Evolutionary conservation across 305 asterid species (phyloP).

Genomic region (Fraxinus dipetala): DNA sequence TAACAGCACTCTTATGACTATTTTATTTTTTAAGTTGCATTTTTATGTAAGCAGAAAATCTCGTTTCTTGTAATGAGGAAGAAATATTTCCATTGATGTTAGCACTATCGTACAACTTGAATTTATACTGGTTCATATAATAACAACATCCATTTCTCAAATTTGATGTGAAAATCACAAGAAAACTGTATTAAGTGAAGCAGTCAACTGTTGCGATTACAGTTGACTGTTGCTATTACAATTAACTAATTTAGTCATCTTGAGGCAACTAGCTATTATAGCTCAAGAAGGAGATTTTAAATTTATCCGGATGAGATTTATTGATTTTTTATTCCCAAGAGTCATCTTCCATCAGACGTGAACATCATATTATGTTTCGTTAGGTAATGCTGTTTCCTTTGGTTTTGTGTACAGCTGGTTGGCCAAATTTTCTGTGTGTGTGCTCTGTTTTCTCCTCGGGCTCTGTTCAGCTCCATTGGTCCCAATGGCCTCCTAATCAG

Average conservation of each 20-base stretch:
- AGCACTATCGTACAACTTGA: slow-evolving; percentile 1
- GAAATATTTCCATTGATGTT: neutral
- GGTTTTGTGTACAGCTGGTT: slow-evolving; percentile 71
- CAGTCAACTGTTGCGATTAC: neutral
- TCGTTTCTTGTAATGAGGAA: slow-evolving; percentile 5
- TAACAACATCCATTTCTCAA: neutral
- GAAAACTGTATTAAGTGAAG: neutral
- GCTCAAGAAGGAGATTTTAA: neutral
- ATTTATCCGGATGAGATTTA: neutral
- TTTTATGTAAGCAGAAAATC: neutral
- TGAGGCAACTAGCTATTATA: neutral
- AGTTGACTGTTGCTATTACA: neutral
- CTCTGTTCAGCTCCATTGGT: slow-evolving; percentile 96
- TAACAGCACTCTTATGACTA: slow-evolving; percentile 12
- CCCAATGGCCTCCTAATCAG: slow-evolving; percentile 91
- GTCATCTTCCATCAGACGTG: neutral
- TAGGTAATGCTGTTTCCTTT: slow-evolving; percentile 11
- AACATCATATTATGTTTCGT: neutral
- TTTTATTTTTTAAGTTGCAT: slow-evolving; percentile 8
- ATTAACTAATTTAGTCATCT: neutral
- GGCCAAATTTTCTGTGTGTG: slow-evolving; percentile 97
- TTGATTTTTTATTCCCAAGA: neutral
- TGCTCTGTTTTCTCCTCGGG: slow-evolving; percentile 99
- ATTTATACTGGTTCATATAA: slow-evolving; percentile 6
- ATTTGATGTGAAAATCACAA: neutral